phyloP scores from a whole-genome alignment of 1,284 basidiomycete genomes.

The Sanghuangporus weigelae region DNA sequence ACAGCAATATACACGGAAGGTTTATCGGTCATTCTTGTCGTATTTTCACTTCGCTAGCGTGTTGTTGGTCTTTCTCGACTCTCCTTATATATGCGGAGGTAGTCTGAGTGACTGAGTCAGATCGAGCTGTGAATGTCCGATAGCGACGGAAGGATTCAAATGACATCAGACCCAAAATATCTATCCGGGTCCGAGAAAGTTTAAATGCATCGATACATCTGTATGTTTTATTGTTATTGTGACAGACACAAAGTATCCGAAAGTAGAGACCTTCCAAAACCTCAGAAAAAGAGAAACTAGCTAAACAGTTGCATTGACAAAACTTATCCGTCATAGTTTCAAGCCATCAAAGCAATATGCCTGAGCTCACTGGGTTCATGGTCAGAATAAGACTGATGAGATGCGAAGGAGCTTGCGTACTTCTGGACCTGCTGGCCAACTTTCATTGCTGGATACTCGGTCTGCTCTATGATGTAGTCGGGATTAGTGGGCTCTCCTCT shows the following conservation, averaged over 20 bases:
- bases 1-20: neutral
- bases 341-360: conserved; percentile 76
- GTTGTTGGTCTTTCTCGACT: neutral
- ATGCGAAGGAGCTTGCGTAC: conserved; percentile 39
- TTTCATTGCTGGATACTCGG: conserved; percentile 68
- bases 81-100: neutral
- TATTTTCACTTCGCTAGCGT: neutral
- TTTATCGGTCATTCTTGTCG: neutral
- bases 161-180: too few relatives aligned
- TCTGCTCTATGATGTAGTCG: conserved; percentile 39
- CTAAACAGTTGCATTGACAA: neutral
- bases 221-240: neutral
- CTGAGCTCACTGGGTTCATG: conserved; percentile 60
- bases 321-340: conserved; percentile 20
- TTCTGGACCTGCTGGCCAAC: conserved; percentile 83
- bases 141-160: too few relatives aligned
- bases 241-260: neutral
- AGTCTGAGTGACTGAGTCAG: neutral
- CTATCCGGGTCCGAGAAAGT: too few relatives aligned
- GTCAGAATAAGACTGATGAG: conserved; percentile 6
- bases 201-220: too few relatives aligned
- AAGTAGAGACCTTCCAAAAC: neutral
- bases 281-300: neutral
- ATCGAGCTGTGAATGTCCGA: neutral
- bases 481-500: conserved; percentile 33